phyloP scores from a whole-genome alignment of 2,329 filamentous ascomycete species.

The Aspergillus neotritici region DNA sequence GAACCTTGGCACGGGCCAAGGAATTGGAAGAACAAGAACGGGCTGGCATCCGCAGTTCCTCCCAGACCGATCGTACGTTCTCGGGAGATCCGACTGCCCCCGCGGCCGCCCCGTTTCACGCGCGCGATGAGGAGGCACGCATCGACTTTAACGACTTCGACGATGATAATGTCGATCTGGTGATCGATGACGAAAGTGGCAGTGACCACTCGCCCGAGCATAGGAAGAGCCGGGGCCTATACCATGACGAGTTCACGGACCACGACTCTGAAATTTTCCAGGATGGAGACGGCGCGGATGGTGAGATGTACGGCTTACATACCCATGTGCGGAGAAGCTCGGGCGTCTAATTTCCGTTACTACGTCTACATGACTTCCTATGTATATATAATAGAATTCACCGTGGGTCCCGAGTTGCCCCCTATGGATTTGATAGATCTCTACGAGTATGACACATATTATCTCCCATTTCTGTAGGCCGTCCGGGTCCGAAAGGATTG shows the following conservation, averaged over 20 bases:
- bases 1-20: constrained; percentile 45
- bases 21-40: constrained; percentile 46
- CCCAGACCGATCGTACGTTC: constrained; percentile 29
- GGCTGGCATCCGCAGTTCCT: constrained; percentile 32
- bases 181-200: constrained; percentile 44
- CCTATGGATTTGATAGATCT: too few relatives aligned
- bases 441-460: too few relatives aligned
- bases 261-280: constrained; percentile 47
- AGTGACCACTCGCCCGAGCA: constrained; percentile 22
- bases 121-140: constrained; percentile 40
- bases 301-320: constrained; percentile 40
- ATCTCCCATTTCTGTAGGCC: too few relatives aligned
- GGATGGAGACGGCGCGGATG: constrained; percentile 35
- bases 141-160: constrained; percentile 39
- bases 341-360: constrained; percentile 3
- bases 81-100: constrained; percentile 38
- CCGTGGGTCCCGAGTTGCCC: too few relatives aligned
- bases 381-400: too few relatives aligned
- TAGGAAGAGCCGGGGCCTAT: constrained; percentile 33
- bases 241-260: constrained; percentile 52
- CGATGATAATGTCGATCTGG: constrained; percentile 36
- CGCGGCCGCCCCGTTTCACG: constrained; percentile 36
- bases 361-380: too few relatives aligned
- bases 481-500: too few relatives aligned
- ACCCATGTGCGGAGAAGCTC: constrained; percentile 23